Percentiles rank a stretch among this genome's conserved stretches.
Evolutionary conservation across 768 basidiomycete species (phyloP).

Genomic region (Lactifluus subvellereus): DNA sequence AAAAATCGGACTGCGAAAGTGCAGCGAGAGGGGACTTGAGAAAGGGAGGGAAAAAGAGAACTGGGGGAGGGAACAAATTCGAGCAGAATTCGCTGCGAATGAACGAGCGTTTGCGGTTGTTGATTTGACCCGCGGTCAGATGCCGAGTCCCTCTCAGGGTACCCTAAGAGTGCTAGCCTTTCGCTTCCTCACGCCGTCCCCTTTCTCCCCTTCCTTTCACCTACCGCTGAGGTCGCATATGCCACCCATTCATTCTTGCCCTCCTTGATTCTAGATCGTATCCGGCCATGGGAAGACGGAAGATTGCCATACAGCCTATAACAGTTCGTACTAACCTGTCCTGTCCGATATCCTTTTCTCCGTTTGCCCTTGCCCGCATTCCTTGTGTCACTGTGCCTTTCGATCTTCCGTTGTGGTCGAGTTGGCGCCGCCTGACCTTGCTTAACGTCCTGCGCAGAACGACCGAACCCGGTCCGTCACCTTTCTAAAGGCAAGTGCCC

Average conservation of each 20-base stretch:
- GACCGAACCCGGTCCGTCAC: slow-evolving; percentile 89
- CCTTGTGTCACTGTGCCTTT: slow-evolving; percentile 19
- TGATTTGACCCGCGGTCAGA: slow-evolving; percentile 23
- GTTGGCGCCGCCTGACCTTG: slow-evolving; percentile 17
- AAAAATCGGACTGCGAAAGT: background rate
- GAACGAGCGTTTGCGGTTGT: slow-evolving; percentile 17
- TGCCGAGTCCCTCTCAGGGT: slow-evolving; percentile 10
- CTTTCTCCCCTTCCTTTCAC: slow-evolving; percentile 14
- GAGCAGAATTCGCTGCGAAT: slow-evolving; percentile 9
- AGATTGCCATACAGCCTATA: slow-evolving; percentile 80
- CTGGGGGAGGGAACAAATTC: too few species aligned
- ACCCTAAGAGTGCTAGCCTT: slow-evolving; percentile 22
- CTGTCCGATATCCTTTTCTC: slow-evolving; percentile 23
- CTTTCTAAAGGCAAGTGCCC: slow-evolving; percentile 69
- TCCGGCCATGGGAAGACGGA: slow-evolving; percentile 59
- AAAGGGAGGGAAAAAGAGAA: background rate
- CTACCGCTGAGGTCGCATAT: slow-evolving; percentile 4
- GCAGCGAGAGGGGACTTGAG: background rate
- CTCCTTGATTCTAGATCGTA: slow-evolving; percentile 7
- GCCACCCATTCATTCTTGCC: background rate
- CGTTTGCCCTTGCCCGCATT: slow-evolving; percentile 23
- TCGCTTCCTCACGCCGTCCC: slow-evolving; percentile 12
- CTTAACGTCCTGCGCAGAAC: slow-evolving; percentile 57
- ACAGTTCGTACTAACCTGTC: slow-evolving; percentile 45
- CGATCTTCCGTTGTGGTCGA: slow-evolving; percentile 19